Conservation (phyloP, 1,284 basidiomycete genomes). For the Taiwanofungus camphoratus region DNA sequence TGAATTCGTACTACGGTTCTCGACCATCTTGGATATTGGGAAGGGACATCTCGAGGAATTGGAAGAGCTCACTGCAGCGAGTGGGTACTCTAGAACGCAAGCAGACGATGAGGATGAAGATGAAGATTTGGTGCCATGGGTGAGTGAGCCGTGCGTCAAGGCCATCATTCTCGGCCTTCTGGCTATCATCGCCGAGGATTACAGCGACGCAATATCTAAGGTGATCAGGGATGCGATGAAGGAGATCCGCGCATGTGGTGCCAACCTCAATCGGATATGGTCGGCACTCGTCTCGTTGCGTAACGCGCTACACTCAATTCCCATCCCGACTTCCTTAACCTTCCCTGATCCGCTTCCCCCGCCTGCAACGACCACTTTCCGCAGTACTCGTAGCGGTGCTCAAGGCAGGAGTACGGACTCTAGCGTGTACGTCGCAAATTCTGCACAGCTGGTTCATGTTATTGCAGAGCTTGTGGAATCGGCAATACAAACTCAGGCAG, state of each 20-base stretch:
- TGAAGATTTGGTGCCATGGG: slow-evolving; percentile 45
- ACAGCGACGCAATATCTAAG: slow-evolving; percentile 35
- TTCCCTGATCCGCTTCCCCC: slow-evolving; percentile 55
- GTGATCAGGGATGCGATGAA: slow-evolving; percentile 41
- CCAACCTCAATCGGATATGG: slow-evolving; percentile 60
- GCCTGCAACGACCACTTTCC: slow-evolving; percentile 31
- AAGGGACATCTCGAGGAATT: slow-evolving; percentile 57
- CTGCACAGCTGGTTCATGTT: slow-evolving; percentile 63
- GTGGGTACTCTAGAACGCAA: slow-evolving; percentile 11
- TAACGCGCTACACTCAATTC: slow-evolving; percentile 24
- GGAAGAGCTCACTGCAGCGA: slow-evolving; percentile 45
- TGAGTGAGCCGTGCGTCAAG: slow-evolving; percentile 58
- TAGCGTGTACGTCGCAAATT: slow-evolving; percentile 33
- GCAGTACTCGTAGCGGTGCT: slow-evolving; percentile 35
- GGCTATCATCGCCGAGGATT: slow-evolving; percentile 41
- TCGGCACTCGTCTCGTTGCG: slow-evolving; percentile 44
- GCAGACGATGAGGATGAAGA: slow-evolving; percentile 34
- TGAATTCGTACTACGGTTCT: slow-evolving; percentile 67
- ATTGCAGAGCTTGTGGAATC: slow-evolving; percentile 51
- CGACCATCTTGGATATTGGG: slow-evolving; percentile 44
- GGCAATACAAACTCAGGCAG: slow-evolving; percentile 37
- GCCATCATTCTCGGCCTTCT: slow-evolving; percentile 55
- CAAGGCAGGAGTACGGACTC: slow-evolving; percentile 20
- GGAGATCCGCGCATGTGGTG: slow-evolving; percentile 44
- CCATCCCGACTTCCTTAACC: slow-evolving; percentile 20